These are phyloP conservation scores for Pseudopithomyces maydicus DNA, from an alignment of 2,329 filamentous ascomycete species.

Conservation along the genomic window DNA sequence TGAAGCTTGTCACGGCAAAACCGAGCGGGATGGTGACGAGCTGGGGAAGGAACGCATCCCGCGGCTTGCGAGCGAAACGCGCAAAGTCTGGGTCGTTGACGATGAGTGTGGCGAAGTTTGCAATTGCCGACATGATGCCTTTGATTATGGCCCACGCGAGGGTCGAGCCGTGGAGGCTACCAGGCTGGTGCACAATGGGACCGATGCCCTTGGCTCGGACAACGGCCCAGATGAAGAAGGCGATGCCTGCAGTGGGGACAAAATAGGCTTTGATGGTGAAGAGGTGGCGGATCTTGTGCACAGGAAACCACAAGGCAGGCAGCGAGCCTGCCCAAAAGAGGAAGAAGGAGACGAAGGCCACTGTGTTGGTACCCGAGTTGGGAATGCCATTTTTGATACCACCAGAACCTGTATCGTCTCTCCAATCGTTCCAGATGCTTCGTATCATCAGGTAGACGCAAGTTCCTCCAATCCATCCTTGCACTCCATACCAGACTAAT, in stretches of 20 bases:
- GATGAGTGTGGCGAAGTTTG: conserved; percentile 89
- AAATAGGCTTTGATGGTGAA: conserved; percentile 90
- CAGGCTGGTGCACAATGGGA: conserved; percentile 75
- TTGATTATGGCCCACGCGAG: conserved; percentile 83
- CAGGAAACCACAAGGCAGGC: conserved; percentile 86
- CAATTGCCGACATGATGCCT: conserved; percentile 86
- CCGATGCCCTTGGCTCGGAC: conserved; percentile 82
- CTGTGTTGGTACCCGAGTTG: conserved; percentile 72
- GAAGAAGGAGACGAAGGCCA: conserved; percentile 80
- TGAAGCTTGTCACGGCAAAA: conserved; percentile 75
- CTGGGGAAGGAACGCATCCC: conserved; percentile 80
- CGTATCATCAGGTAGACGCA: conserved; percentile 91
- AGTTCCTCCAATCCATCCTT: conserved; percentile 78
- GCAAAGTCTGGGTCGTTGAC: conserved; percentile 81
- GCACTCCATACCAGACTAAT: conserved; percentile 79
- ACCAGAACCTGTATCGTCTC: conserved; percentile 39
- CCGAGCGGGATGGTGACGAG: conserved; percentile 60
- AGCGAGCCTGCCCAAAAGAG: conserved; percentile 83
- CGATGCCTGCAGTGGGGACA: conserved; percentile 80
- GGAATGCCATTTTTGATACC: conserved; percentile 72
- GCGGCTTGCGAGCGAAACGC: conserved; percentile 78
- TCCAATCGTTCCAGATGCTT: conserved; percentile 76
- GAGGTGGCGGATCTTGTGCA: conserved; percentile 84
- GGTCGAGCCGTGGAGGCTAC: conserved; percentile 66
- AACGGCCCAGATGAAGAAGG: conserved; percentile 87